phyloP scores from a whole-genome alignment of 2,329 filamentous ascomycete genomes.

The Colletotrichum horii region DNA sequence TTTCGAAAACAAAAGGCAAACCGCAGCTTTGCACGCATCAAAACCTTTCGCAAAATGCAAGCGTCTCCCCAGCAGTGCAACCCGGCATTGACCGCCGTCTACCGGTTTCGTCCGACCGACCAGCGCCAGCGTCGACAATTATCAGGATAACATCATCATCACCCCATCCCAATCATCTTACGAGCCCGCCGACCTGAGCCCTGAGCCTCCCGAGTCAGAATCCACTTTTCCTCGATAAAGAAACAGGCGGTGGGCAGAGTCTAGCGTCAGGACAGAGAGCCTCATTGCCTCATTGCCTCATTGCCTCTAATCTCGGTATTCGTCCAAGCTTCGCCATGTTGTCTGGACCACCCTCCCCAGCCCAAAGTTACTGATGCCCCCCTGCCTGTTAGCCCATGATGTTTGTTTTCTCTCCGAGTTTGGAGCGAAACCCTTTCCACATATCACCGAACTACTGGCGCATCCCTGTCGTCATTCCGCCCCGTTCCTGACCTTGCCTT shows the following conservation, averaged over 20 bases:
- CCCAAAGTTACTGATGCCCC: background rate
- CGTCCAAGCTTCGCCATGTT: background rate
- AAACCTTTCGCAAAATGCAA: background rate
- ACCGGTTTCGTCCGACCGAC: slow-evolving; percentile 11
- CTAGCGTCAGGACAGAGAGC: background rate
- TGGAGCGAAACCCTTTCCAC: background rate
- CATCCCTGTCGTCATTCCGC: background rate
- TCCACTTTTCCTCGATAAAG: background rate
- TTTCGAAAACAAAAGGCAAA: background rate
- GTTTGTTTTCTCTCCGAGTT: slow-evolving; percentile 8
- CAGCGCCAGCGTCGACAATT: background rate
- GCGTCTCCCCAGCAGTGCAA: background rate
- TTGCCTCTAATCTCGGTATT: slow-evolving; percentile 7
- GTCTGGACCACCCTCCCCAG: background rate
- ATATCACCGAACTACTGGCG: background rate
- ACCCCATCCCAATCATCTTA: slow-evolving; percentile 10
- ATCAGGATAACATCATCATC: slow-evolving; percentile 17
- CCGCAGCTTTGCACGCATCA: background rate
- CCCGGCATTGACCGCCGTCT: background rate
- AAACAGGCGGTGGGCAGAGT: background rate
- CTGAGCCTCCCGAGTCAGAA: slow-evolving; percentile 12
- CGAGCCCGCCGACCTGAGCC: background rate
- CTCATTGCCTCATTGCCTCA: background rate
- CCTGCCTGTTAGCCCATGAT: background rate
- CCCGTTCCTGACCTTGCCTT: background rate